Percentiles rank a stretch among this genome's conserved stretches.
These are phyloP conservation scores for Teratosphaeria viscida DNA, from an alignment of 2,329 filamentous ascomycete species.

Conservation along the genomic window DNA sequence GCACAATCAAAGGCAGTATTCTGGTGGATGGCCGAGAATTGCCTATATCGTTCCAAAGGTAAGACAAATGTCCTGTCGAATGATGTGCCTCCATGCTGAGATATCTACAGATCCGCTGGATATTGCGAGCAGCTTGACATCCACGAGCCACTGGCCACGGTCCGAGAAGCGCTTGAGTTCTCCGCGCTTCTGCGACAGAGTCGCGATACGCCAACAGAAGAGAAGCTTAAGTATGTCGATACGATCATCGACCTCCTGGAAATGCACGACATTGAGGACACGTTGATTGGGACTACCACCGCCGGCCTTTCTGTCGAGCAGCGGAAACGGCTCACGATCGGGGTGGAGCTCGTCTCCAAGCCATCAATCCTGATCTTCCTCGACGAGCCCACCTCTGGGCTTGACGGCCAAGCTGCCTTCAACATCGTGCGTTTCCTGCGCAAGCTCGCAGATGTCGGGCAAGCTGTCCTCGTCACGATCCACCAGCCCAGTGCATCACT, in stretches of 20 bases:
- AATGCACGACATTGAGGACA: constrained; percentile 56
- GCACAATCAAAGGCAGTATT: constrained; percentile 52
- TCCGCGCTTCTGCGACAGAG: constrained; percentile 55
- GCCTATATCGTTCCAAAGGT: constrained; percentile 46
- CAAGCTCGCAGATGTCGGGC: constrained; percentile 67
- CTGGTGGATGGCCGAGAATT: constrained; percentile 45
- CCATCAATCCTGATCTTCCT: constrained; percentile 67
- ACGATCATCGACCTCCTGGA: constrained; percentile 55
- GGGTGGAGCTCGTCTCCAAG: constrained; percentile 51
- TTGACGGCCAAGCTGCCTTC: constrained; percentile 52
- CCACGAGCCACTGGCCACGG: constrained; percentile 51
- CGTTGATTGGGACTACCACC: constrained; percentile 52
- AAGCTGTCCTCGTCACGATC: constrained; percentile 83
- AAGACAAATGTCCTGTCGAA: constrained; percentile 47
- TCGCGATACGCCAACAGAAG: constrained; percentile 44
- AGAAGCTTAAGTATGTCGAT: constrained; percentile 57
- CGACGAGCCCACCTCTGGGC: constrained; percentile 67
- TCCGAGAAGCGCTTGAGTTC: constrained; percentile 57
- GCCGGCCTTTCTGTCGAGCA: constrained; percentile 56
- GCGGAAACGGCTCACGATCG: constrained; percentile 56
- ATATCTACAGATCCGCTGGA: constrained; percentile 47
- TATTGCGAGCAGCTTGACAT: constrained; percentile 58
- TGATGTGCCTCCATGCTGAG: constrained; percentile 36
- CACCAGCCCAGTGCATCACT: constrained; percentile 80
- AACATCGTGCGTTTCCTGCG: constrained; percentile 70